These are phyloP conservation scores for Rhododendron ferrugineum DNA, from an alignment of 148 eudicot genomes.

Conservation along the genomic window DNA sequence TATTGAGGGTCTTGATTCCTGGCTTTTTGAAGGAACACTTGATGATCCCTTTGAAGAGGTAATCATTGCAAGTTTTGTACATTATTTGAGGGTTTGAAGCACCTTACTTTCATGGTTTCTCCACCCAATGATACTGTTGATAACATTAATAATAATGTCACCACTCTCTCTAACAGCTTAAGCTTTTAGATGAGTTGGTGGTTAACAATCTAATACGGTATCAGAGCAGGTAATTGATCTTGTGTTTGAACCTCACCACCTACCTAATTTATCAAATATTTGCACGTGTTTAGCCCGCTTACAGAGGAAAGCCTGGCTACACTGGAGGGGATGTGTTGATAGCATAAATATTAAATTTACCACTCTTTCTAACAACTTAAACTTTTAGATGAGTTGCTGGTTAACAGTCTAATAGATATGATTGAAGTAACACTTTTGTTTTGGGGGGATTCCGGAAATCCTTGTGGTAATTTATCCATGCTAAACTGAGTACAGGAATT, in stretches of 20 bases:
- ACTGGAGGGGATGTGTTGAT: too few relatives aligned
- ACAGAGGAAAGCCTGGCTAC: background rate
- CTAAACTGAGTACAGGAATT: background rate
- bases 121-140: background rate
- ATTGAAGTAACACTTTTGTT: background rate
- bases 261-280: background rate
- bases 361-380: background rate
- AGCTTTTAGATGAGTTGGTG: background rate
- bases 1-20: slow-evolving; percentile 73
- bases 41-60: slow-evolving; percentile 98
- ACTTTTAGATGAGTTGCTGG: background rate
- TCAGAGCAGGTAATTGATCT: background rate
- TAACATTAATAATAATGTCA: background rate
- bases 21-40: slow-evolving; percentile 93
- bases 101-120: background rate
- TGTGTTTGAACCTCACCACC: background rate
- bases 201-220: background rate
- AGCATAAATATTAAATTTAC: background rate
- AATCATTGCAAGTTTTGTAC: slow-evolving; percentile 15
- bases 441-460: background rate
- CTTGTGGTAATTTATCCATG: background rate
- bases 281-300: background rate
- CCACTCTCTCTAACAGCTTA: background rate
- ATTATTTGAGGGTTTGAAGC: background rate
- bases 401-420: background rate